Percentiles rank a stretch among this genome's conserved stretches.
These are phyloP conservation scores for Chalaropsis thielavioides DNA, from an alignment of 2,329 filamentous ascomycete genomes.

Conservation along the genomic window DNA sequence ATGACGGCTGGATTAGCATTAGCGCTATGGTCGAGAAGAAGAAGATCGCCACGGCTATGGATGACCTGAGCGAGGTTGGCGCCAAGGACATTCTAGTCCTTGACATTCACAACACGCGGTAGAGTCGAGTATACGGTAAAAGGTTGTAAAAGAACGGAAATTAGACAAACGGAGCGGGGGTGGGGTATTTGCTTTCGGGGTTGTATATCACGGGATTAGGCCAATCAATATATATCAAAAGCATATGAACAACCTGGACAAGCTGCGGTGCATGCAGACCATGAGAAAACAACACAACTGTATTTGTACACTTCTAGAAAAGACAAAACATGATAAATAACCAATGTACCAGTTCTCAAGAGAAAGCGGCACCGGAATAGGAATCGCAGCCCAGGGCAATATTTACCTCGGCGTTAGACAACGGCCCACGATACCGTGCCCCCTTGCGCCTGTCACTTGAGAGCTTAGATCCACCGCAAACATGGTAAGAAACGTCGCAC, in stretches of 20 bases:
- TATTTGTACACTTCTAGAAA: conserved; percentile 18
- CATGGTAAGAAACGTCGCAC: conserved; percentile 15
- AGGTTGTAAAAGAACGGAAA: neutral
- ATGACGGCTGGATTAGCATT: conserved; percentile 86
- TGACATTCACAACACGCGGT: conserved; percentile 67
- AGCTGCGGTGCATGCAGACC: neutral
- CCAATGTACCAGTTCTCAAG: neutral
- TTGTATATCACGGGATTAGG: conserved; percentile 10
- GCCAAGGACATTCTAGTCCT: conserved; percentile 76
- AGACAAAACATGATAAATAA: conserved; percentile 1
- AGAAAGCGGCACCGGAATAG: neutral
- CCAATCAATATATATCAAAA: neutral
- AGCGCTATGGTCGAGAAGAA: conserved; percentile 87
- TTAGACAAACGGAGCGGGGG: neutral
- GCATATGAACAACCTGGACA: neutral
- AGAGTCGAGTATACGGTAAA: conserved; percentile 9
- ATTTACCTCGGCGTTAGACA: neutral
- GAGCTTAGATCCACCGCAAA: neutral
- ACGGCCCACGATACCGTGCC: neutral
- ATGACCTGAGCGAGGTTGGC: conserved; percentile 59
- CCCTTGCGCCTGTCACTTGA: neutral
- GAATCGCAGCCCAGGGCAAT: neutral
- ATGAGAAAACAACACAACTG: conserved; percentile 3
- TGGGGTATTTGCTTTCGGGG: neutral
- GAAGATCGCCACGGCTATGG: conserved; percentile 73